Evolutionary conservation across 225 moss, liverwort and hornwort species (phyloP).

Genomic region (Pleurozium schreberi): DNA sequence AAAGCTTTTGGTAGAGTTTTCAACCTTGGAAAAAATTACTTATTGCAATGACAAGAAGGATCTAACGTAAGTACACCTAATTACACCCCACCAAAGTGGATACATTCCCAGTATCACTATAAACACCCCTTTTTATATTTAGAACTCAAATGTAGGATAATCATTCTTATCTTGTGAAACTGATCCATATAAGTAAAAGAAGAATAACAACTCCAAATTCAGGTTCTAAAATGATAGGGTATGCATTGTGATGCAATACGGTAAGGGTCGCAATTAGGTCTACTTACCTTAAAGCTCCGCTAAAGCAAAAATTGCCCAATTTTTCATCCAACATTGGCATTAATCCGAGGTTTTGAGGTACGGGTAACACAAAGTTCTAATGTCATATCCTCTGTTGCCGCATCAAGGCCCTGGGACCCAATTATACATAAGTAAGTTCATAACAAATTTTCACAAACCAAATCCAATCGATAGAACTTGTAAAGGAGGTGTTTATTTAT

Average conservation of each 20-base stretch:
- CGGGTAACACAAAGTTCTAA: background rate
- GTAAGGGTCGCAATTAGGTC: background rate
- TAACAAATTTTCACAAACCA: background rate
- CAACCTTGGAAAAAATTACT: fast-evolving
- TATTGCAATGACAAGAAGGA: too few species aligned
- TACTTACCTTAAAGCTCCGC: background rate
- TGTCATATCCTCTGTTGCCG: background rate
- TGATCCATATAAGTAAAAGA: background rate
- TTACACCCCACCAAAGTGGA: background rate
- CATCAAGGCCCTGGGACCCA: background rate
- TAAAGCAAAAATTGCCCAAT: background rate
- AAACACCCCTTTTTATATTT: background rate
- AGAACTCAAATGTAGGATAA: background rate
- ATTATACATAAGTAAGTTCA: background rate
- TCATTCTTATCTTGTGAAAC: too few species aligned
- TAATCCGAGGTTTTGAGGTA: background rate
- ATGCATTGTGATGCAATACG: background rate
- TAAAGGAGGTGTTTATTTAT: constrained; percentile 2
- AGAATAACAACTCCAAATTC: background rate
- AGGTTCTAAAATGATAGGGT: background rate
- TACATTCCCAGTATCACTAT: too few species aligned
- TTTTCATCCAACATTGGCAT: background rate
- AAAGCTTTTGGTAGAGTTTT: too few species aligned
- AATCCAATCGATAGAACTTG: background rate
- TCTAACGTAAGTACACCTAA: too few species aligned